Evolutionary conservation across 768 basidiomycete species (phyloP).

Genomic region (Boletus tomentosulus): DNA sequence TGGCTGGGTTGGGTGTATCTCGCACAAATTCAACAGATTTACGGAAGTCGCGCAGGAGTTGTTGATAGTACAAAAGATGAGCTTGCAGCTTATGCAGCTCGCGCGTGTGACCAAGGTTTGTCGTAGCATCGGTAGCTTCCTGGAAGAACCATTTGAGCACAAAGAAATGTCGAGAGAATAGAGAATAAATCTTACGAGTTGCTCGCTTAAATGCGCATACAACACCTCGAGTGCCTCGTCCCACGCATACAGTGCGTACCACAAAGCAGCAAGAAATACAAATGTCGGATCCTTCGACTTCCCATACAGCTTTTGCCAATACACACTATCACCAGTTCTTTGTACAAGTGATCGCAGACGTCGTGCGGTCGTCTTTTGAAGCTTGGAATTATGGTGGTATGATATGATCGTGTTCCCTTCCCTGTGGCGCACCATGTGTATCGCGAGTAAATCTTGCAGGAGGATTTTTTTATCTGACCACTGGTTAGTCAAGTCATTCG

Average conservation of each 20-base stretch:
- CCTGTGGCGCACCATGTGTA: conserved; percentile 35
- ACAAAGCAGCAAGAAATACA: conserved; percentile 40
- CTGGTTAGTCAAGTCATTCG: not conserved
- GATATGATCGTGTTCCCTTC: conserved; percentile 32
- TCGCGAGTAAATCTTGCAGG: conserved; percentile 35
- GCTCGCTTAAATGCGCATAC: conserved; percentile 45
- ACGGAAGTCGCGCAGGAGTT: conserved; percentile 51
- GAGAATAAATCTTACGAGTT: conserved; percentile 33
- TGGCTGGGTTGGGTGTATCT: conserved; percentile 46
- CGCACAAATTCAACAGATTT: conserved; percentile 49
- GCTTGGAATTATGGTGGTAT: conserved; percentile 28
- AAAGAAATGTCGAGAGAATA: not conserved
- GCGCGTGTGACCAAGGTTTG: conserved; percentile 41
- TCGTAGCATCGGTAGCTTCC: conserved; percentile 42
- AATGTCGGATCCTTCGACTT: conserved; percentile 32
- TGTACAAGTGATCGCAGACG: conserved; percentile 29
- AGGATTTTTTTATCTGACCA: conserved; percentile 20
- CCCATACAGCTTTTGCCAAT: conserved; percentile 33
- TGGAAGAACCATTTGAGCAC: conserved; percentile 15
- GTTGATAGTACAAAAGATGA: conserved; percentile 52
- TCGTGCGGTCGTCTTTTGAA: conserved; percentile 26
- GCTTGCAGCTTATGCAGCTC: conserved; percentile 57
- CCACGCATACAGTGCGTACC: conserved; percentile 62
- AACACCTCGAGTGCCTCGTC: conserved; percentile 53
- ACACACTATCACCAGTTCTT: conserved; percentile 34